A percentile compares a stretch with the other conserved stretches of the same genome.
These are phyloP conservation scores for Aechmea fasciata DNA, from an alignment of 176 grass and related monocot species.

Conservation along the genomic window DNA sequence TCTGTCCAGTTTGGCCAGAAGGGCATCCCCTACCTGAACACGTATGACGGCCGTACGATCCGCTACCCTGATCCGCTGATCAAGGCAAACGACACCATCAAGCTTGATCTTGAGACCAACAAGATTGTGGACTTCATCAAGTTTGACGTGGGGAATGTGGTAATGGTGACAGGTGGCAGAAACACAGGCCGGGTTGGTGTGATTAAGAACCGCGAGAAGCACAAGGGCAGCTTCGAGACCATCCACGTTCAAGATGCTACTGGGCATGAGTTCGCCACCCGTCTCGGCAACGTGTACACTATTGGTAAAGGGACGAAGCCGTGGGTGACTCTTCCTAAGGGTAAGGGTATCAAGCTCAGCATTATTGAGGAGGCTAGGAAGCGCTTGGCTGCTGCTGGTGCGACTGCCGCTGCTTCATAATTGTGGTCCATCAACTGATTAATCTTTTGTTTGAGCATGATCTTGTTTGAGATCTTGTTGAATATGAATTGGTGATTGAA, in stretches of 20 bases:
- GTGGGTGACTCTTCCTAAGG: too few species aligned
- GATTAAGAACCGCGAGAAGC: background rate
- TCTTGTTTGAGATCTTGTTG: too few species aligned
- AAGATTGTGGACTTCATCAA: conserved; percentile 2
- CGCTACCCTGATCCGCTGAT: background rate
- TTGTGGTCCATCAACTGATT: too few species aligned
- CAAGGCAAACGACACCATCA: background rate
- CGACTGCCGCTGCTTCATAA: too few species aligned
- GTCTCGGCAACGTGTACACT: too few species aligned
- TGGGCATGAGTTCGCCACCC: too few species aligned
- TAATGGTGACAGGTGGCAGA: background rate
- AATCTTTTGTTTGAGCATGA: too few species aligned
- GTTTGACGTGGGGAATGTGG: background rate
- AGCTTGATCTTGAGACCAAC: background rate
- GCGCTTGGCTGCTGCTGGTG: too few species aligned
- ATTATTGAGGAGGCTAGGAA: too few species aligned
- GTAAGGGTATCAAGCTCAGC: too few species aligned
- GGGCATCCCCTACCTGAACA: background rate
- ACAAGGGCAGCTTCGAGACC: conserved; percentile 3
- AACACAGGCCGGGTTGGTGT: background rate
- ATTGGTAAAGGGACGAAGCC: too few species aligned
- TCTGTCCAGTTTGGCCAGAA: background rate
- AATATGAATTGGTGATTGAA: too few species aligned
- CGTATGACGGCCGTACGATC: background rate
- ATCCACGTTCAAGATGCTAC: background rate